These are phyloP conservation scores for Amanita inopinata DNA, from an alignment of 768 basidiomycete species.

Conservation along the genomic window DNA sequence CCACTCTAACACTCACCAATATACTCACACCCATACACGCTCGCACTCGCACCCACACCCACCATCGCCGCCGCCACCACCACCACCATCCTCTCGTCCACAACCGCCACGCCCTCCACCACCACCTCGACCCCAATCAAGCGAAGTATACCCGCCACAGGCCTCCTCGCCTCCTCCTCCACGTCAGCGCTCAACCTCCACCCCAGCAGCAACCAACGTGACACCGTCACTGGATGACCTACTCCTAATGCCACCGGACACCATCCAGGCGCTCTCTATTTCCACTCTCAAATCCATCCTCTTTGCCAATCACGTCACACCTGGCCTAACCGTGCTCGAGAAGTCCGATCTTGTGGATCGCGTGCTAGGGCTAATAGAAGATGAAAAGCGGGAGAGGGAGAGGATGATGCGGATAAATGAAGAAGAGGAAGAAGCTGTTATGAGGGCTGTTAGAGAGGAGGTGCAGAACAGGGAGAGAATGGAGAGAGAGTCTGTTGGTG, in stretches of 20 bases:
- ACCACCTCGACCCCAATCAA: constrained; percentile 15
- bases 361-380: constrained; percentile 53
- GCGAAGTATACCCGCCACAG: constrained; percentile 1
- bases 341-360: constrained; percentile 77
- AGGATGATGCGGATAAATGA: constrained; percentile 36
- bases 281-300: constrained; percentile 69
- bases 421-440: constrained; percentile 31
- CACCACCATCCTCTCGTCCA: constrained; percentile 16
- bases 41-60: background rate
- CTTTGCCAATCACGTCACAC: constrained; percentile 74
- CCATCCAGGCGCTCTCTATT: constrained; percentile 55
- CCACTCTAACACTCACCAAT: background rate
- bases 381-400: constrained; percentile 48
- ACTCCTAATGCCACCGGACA: constrained; percentile 46
- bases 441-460: constrained; percentile 27
- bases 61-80: constrained; percentile 12
- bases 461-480: constrained; percentile 25
- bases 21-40: background rate
- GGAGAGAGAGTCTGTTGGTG: background rate
- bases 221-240: constrained; percentile 61
- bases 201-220: constrained; percentile 16
- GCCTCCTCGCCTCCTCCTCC: background rate
- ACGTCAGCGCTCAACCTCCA: constrained; percentile 11
- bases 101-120: constrained; percentile 15
- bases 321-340: constrained; percentile 58